Conservation (phyloP, 371 early-diverging fungal genomes). For the Choanephora cucurbitarum region DNA sequence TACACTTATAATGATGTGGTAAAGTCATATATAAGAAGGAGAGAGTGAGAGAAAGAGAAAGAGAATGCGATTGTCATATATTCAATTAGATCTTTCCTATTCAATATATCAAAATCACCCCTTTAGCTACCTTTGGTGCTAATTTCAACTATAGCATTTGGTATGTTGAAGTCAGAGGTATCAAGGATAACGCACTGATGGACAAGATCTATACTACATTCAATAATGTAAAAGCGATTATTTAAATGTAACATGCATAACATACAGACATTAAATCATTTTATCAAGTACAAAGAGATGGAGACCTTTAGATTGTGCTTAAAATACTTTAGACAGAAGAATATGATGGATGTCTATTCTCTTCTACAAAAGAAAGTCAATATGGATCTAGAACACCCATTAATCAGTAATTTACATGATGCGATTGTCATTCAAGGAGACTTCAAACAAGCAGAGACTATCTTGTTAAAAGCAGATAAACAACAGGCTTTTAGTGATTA, state of each 20-base stretch:
- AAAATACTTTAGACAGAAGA: slow-evolving; percentile 87
- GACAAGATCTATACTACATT: slow-evolving; percentile 63
- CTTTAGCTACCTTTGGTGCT: slow-evolving; percentile 87
- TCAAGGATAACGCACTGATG: slow-evolving; percentile 65
- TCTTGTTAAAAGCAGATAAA: slow-evolving; percentile 60
- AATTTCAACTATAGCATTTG: slow-evolving; percentile 96
- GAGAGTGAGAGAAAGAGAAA: too few relatives aligned
- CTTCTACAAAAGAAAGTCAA: slow-evolving; percentile 64
- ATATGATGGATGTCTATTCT: slow-evolving; percentile 72
- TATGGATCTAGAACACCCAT: slow-evolving; percentile 75
- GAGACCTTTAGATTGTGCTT: slow-evolving; percentile 84
- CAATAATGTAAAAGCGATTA: slow-evolving; percentile 69
- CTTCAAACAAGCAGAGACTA: slow-evolving; percentile 70
- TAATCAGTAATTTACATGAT: slow-evolving; percentile 74
- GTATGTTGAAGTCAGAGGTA: slow-evolving; percentile 89
- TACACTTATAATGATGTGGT: slow-evolving; percentile 64
- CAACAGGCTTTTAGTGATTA: slow-evolving; percentile 71
- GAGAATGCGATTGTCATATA: too few relatives aligned
- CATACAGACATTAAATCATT: background rate
- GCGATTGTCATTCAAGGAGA: slow-evolving; percentile 70
- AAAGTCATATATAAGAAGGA: slow-evolving; percentile 11
- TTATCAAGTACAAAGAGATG: slow-evolving; percentile 64
- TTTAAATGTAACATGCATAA: too few relatives aligned
- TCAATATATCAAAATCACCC: slow-evolving; percentile 92
- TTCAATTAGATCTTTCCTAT: slow-evolving; percentile 68